These are phyloP conservation scores for Lachnellula suecica DNA, from an alignment of 2,329 filamentous ascomycete species.

Conservation along the genomic window DNA sequence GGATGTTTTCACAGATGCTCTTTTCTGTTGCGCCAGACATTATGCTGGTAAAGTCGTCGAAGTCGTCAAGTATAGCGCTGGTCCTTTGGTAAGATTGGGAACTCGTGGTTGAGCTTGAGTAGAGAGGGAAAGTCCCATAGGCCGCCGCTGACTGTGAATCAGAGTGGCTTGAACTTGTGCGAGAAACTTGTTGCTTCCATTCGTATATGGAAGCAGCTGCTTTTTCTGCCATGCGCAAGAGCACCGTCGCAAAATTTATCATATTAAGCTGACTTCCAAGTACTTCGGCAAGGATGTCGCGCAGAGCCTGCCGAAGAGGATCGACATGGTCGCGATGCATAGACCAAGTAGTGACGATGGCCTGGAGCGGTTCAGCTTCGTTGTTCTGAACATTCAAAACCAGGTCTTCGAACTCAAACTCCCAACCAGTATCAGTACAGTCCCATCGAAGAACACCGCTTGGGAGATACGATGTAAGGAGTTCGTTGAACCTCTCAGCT, in stretches of 20 bases:
- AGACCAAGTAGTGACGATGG: neutral
- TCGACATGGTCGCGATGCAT: conserved; percentile 8
- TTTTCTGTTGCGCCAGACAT: conserved; percentile 33
- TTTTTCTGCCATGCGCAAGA: conserved; percentile 7
- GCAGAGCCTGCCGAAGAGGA: conserved; percentile 5
- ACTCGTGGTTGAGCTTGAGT: neutral
- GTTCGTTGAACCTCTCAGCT: conserved; percentile 10
- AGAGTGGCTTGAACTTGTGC: no score
- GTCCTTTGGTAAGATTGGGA: no score
- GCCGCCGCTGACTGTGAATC: no score
- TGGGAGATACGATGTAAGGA: conserved; percentile 5
- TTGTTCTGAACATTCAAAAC: conserved; percentile 3
- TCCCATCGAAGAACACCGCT: conserved; percentile 3
- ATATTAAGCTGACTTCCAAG: neutral
- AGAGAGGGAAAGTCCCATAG: no score
- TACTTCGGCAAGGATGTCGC: neutral
- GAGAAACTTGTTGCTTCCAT: conserved; percentile 4
- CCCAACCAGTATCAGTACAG: conserved; percentile 10
- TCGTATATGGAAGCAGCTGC: neutral
- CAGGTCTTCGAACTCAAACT: conserved; percentile 11
- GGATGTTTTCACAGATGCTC: conserved; percentile 35
- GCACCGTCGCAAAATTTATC: conserved; percentile 6
- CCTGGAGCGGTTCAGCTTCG: neutral
- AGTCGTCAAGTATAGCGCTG: no score
- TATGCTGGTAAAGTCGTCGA: no score